A percentile compares a stretch with the other conserved stretches of the same genome.
phyloP scores from a whole-genome alignment of 441 rosid species.

The Pelargonium myrrhifolium region DNA sequence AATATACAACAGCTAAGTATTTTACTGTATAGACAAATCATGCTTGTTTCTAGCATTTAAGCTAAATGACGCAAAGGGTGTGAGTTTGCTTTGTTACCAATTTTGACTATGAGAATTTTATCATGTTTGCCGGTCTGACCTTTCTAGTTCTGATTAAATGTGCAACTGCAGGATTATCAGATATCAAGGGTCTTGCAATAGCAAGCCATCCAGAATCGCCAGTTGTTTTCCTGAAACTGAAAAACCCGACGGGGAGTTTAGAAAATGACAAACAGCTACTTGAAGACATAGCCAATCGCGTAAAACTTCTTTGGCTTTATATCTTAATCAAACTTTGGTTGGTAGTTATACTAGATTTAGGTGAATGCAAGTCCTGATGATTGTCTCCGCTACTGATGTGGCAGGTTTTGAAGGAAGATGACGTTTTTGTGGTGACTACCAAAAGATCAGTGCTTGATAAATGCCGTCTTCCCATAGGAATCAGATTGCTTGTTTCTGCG shows the following conservation, averaged over 20 bases:
- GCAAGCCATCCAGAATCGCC: constrained; percentile 73
- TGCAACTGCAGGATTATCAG: constrained; percentile 43
- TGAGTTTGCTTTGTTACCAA: too few species aligned
- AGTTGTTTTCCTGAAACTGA: constrained; percentile 55
- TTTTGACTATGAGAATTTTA: too few species aligned
- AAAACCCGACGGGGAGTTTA: constrained; percentile 44
- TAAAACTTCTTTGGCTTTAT: constrained; percentile 28
- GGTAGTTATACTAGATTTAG: background rate
- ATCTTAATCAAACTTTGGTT: background rate
- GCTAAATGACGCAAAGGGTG: too few species aligned
- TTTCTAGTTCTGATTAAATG: background rate
- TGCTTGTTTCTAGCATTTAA: too few species aligned
- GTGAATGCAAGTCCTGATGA: constrained; percentile 9
- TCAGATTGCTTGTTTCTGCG: constrained; percentile 66
- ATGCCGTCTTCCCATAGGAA: constrained; percentile 73
- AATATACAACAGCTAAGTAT: too few species aligned
- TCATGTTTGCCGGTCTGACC: background rate
- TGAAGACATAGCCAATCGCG: constrained; percentile 51
- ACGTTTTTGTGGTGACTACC: constrained; percentile 53
- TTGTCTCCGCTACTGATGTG: constrained; percentile 8
- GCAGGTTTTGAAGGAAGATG: constrained; percentile 72
- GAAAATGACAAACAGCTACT: constrained; percentile 56
- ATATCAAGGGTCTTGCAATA: constrained; percentile 45
- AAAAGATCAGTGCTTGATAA: constrained; percentile 74
- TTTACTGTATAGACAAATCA: too few species aligned